Percentiles rank a stretch among this genome's conserved stretches.
Evolutionary conservation across 2,329 filamentous ascomycete species (phyloP).

Genomic region (Colletotrichum brevisporum): DNA sequence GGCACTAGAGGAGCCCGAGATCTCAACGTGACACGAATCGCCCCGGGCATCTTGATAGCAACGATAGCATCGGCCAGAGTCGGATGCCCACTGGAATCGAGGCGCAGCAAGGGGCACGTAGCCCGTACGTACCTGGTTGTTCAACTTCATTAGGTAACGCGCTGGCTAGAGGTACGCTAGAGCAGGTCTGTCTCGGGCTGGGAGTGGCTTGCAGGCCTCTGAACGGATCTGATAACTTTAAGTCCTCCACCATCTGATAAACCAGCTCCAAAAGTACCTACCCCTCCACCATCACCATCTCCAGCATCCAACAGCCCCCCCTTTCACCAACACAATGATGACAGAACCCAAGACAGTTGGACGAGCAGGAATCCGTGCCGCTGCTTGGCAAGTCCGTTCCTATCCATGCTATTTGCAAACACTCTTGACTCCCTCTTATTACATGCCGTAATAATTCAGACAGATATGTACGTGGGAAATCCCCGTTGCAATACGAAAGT

Average conservation of each 20-base stretch:
- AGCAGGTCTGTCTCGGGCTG: constrained; percentile 14
- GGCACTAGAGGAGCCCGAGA: constrained; percentile 23
- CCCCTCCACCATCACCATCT: neutral
- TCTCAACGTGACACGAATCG: constrained; percentile 3
- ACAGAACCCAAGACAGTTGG: neutral
- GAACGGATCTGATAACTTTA: constrained; percentile 43
- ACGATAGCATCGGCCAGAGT: neutral
- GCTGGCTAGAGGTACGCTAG: constrained; percentile 20
- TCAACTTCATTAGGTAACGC: constrained; percentile 23
- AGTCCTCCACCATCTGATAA: constrained; percentile 42
- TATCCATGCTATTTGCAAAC: neutral
- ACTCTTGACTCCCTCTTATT: neutral
- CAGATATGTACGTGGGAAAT: constrained; percentile 20
- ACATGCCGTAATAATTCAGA: neutral
- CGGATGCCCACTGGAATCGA: constrained; percentile 23
- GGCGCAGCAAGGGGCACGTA: constrained; percentile 13
- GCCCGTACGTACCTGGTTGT: constrained; percentile 13
- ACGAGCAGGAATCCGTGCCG: constrained; percentile 9
- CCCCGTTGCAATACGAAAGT: constrained; percentile 15
- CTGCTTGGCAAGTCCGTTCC: neutral
- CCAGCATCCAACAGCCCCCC: neutral
- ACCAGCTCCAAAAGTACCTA: constrained; percentile 4
- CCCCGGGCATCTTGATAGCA: neutral
- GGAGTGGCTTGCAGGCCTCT: constrained; percentile 34
- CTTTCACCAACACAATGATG: neutral